Evolutionary conservation across 257 asterid species (phyloP).

Genomic region (Solanum chmielewskii): DNA sequence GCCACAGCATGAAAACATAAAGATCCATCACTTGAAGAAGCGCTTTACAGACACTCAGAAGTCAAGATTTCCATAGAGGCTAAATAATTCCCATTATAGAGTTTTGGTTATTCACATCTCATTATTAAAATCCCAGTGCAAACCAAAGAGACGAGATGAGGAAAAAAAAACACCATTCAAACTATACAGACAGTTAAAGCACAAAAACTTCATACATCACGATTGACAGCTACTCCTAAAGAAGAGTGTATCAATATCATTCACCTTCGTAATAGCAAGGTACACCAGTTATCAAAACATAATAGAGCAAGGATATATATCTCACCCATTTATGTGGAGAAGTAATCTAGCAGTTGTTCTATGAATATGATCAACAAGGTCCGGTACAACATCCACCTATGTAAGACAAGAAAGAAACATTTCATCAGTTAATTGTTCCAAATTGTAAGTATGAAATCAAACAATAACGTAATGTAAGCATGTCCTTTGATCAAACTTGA

Average conservation of each 20-base stretch:
- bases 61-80: neutral
- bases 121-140: neutral
- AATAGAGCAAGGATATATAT: constrained; percentile 2
- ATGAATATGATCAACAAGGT: constrained; percentile 72
- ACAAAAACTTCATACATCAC: neutral
- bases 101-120: neutral
- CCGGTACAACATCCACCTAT: constrained; percentile 96
- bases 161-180: neutral
- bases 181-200: neutral
- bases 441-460: neutral
- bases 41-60: neutral
- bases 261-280: neutral
- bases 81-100: neutral
- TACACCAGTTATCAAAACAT: neutral
- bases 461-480: neutral
- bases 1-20: neutral
- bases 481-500: neutral
- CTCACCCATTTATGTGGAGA: constrained; percentile 91
- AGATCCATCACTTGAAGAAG: neutral
- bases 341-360: constrained; percentile 81
- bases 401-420: constrained; percentile 1
- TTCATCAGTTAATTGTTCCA: neutral
- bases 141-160: neutral
- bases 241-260: neutral
- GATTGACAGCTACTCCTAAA: neutral